Conservation (phyloP, 2,329 filamentous ascomycete species). For the Drechslera avenae region DNA sequence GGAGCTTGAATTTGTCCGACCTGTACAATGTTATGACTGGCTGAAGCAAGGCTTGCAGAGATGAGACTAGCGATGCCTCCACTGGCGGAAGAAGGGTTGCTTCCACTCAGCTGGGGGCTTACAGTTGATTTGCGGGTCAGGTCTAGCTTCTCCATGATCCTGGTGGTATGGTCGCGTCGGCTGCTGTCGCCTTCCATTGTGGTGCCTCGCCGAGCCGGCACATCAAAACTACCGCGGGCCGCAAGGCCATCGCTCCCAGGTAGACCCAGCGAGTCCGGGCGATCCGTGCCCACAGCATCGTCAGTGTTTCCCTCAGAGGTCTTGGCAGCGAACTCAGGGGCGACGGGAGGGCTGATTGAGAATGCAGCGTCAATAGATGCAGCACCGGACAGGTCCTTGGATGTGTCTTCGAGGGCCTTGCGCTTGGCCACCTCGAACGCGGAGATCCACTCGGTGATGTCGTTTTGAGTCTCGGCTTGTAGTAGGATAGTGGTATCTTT, state of each 20-base stretch:
- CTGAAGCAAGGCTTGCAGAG: constrained; percentile 72
- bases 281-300: constrained; percentile 60
- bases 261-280: constrained; percentile 67
- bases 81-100: constrained; percentile 53
- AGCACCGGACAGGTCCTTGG: constrained; percentile 55
- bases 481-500: constrained; percentile 89
- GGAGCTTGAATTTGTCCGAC: constrained; percentile 57
- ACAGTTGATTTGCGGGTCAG: constrained; percentile 79
- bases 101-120: constrained; percentile 52
- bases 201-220: constrained; percentile 58
- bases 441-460: constrained; percentile 93
- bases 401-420: constrained; percentile 78
- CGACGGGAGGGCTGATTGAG: constrained; percentile 84
- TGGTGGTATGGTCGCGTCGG: constrained; percentile 78
- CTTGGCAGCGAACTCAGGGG: constrained; percentile 89
- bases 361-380: constrained; percentile 75
- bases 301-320: constrained; percentile 68
- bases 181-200: constrained; percentile 72
- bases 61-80: constrained; percentile 83
- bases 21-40: constrained; percentile 79
- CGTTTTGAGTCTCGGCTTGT: constrained; percentile 88
- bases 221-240: constrained; percentile 74
- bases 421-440: constrained; percentile 94
- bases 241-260: constrained; percentile 63
- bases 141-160: constrained; percentile 92